Percentiles rank a stretch among this genome's conserved stretches.
Evolutionary conservation across 108 stramenopile genomes (phyloP).

Genomic region (Thalassiosira profunda): DNA sequence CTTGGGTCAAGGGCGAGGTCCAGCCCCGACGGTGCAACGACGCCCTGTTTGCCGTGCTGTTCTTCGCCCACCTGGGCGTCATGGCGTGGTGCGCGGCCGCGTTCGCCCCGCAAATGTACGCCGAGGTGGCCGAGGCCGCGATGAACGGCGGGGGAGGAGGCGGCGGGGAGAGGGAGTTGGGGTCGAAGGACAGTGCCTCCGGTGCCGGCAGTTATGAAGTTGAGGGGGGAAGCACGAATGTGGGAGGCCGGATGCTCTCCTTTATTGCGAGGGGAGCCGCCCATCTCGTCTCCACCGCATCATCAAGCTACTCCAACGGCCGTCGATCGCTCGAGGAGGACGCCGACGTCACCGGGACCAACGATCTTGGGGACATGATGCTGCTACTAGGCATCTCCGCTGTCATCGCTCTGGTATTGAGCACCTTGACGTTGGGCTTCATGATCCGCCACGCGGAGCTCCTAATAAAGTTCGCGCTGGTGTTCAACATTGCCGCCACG

Average conservation of each 20-base stretch:
- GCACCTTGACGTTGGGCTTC: conserved; percentile 21
- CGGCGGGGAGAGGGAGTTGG: not conserved
- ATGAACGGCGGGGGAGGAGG: not conserved
- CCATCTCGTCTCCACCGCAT: not conserved
- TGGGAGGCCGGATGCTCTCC: conserved; percentile 10
- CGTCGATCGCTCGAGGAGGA: not conserved
- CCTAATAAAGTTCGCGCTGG: conserved; percentile 68
- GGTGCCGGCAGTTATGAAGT: conserved; percentile 8
- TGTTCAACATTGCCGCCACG: conserved; percentile 64
- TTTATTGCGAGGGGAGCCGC: too few relatives aligned
- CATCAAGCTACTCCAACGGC: too few relatives aligned
- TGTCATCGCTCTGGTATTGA: conserved; percentile 27
- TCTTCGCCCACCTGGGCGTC: conserved; percentile 62
- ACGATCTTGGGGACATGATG: conserved; percentile 35
- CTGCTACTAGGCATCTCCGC: conserved; percentile 32
- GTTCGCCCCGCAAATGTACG: conserved; percentile 57
- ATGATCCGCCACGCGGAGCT: conserved; percentile 52
- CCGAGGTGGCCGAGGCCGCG: conserved; percentile 45
- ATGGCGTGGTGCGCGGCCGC: conserved; percentile 42
- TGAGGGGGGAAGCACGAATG: conserved; percentile 6
- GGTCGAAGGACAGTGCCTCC: not conserved
- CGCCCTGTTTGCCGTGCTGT: conserved; percentile 62
- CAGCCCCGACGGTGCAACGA: conserved; percentile 68
- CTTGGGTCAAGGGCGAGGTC: conserved; percentile 46
- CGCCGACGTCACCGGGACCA: conserved; percentile 10